Conservation (phyloP, 2,329 filamentous ascomycete species). For the Verticillium nubilum region DNA sequence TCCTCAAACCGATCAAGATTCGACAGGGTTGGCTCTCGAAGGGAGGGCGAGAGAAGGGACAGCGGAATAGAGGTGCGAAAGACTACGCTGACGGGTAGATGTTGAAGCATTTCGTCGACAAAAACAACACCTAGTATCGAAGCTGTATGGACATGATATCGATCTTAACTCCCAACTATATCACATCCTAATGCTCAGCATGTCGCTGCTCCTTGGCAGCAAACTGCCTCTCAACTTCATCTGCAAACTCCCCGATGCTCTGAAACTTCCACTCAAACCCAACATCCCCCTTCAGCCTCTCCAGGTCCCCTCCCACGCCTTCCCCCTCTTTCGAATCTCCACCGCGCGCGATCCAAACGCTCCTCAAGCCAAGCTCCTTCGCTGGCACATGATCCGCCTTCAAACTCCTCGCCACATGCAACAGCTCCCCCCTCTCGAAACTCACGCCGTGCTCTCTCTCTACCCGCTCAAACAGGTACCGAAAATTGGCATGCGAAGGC, state of each 20-base stretch:
- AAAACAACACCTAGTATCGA: too few relatives aligned
- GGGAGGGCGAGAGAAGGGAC: slow-evolving; percentile 26
- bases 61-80: not conserved
- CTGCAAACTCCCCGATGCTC: slow-evolving; percentile 55
- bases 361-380: slow-evolving; percentile 52
- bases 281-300: slow-evolving; percentile 36
- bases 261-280: slow-evolving; percentile 52
- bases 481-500: slow-evolving; percentile 59
- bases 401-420: slow-evolving; percentile 66
- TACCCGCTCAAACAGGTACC: slow-evolving; percentile 53
- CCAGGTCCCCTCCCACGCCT: slow-evolving; percentile 22
- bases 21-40: slow-evolving; percentile 36
- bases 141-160: too few relatives aligned
- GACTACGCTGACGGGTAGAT: not conserved
- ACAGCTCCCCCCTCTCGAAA: slow-evolving; percentile 42
- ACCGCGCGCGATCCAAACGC: slow-evolving; percentile 59
- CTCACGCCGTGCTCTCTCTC: slow-evolving; percentile 47
- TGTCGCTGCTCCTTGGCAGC: not conserved
- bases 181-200: not conserved
- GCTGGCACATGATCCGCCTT: slow-evolving; percentile 63
- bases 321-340: slow-evolving; percentile 40
- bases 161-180: not conserved
- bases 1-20: slow-evolving; percentile 49
- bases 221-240: slow-evolving; percentile 37
- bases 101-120: too few relatives aligned